These are phyloP conservation scores for Globisporangium camurandrum DNA, from an alignment of 352 stramenopile genomes.

Conservation along the genomic window DNA sequence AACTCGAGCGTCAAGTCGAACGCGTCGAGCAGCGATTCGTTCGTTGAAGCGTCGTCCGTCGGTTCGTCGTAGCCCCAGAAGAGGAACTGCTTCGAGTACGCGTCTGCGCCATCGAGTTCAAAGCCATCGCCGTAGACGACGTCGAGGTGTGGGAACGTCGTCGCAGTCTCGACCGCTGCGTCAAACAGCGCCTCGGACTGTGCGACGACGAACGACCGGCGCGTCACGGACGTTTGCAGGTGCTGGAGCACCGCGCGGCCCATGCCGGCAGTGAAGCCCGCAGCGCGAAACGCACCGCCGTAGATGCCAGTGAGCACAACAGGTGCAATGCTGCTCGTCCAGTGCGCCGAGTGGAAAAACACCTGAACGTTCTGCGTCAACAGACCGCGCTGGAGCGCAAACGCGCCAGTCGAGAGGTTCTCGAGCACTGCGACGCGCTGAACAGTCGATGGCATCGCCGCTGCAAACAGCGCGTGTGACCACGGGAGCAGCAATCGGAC, in stretches of 20 bases:
- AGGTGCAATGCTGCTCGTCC: conserved; percentile 16
- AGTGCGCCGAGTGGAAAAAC: conserved; percentile 59
- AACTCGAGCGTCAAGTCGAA: conserved; percentile 40
- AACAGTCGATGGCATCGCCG: conserved; percentile 38
- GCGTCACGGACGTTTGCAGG: conserved; percentile 24
- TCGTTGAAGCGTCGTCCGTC: conserved; percentile 24
- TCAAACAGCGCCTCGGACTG: conserved; percentile 73
- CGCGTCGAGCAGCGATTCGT: conserved; percentile 19
- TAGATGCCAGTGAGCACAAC: conserved; percentile 64
- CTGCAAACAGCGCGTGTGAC: conserved; percentile 66
- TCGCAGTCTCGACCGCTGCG: conserved; percentile 27
- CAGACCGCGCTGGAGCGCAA: conserved; percentile 58
- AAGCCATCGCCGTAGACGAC: conserved; percentile 42
- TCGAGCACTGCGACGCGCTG: conserved; percentile 69
- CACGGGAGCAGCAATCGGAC: conserved; percentile 66
- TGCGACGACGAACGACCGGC: conserved; percentile 70
- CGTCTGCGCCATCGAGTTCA: conserved; percentile 30
- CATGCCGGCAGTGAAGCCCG: conserved; percentile 61
- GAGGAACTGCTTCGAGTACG: conserved; percentile 84
- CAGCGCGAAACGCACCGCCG: conserved; percentile 55
- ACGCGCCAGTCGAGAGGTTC: conserved; percentile 51
- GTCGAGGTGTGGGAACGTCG: conserved; percentile 46
- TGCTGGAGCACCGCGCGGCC: conserved; percentile 58
- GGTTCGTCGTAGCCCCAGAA: conserved; percentile 81
- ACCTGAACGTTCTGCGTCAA: conserved; percentile 67